Percentiles rank a stretch among this genome's conserved stretches.
phyloP scores from a whole-genome alignment of 2,329 filamentous ascomycete genomes.

The Sordariomycetes sp. region DNA sequence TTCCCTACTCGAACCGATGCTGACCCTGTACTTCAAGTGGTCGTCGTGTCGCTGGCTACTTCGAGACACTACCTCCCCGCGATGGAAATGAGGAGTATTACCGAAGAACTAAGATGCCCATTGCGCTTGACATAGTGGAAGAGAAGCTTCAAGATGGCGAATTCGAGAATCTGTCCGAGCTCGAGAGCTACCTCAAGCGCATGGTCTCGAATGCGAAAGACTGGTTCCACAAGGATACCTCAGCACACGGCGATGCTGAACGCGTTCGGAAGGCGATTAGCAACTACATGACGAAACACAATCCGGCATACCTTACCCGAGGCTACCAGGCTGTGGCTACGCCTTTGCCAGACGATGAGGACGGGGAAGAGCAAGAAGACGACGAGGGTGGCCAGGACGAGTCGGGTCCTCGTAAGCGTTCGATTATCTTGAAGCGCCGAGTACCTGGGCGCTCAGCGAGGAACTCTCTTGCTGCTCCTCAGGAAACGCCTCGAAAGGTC shows the following conservation, averaged over 20 bases:
- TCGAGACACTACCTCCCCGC: conserved; percentile 61
- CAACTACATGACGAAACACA: conserved; percentile 80
- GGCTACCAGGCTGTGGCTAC: conserved; percentile 65
- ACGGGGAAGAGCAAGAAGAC: conserved; percentile 16
- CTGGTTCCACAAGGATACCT: conserved; percentile 65
- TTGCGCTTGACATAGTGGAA: conserved; percentile 71
- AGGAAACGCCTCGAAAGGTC: conserved; percentile 22
- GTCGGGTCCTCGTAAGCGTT: conserved; percentile 19
- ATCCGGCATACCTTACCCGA: conserved; percentile 67
- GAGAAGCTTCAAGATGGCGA: conserved; percentile 59
- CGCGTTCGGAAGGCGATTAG: conserved; percentile 77
- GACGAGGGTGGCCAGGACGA: conserved; percentile 16
- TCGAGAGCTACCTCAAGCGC: conserved; percentile 81
- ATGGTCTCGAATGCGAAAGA: conserved; percentile 84
- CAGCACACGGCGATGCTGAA: conserved; percentile 76
- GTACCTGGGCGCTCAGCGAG: conserved; percentile 22
- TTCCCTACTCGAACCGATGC: conserved; percentile 1
- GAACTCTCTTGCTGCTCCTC: conserved; percentile 17
- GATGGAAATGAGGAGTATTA: conserved; percentile 67
- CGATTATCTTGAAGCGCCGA: conserved; percentile 29
- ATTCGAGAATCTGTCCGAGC: conserved; percentile 61
- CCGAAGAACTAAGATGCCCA: conserved; percentile 64
- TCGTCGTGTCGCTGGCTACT: conserved; percentile 64
- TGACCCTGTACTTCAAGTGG: conserved; percentile 36
- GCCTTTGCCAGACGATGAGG: conserved; percentile 46